These are phyloP conservation scores for Parachlorella kessleri DNA, from an alignment of 139 green algal genomes.

Conservation along the genomic window DNA sequence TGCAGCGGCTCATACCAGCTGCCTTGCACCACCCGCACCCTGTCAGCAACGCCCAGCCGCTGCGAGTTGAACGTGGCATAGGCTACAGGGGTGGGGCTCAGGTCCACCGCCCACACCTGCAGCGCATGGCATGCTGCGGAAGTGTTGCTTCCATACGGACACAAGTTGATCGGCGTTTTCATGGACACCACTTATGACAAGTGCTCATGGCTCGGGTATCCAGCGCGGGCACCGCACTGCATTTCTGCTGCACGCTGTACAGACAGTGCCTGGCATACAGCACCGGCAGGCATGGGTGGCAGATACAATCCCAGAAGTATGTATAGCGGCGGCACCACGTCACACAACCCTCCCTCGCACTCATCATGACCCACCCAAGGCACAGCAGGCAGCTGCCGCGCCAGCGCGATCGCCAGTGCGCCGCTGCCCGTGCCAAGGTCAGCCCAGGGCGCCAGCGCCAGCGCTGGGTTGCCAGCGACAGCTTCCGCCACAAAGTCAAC, in stretches of 20 bases:
- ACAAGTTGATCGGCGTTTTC: no score
- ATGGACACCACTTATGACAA: no score
- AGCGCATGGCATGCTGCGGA: neutral
- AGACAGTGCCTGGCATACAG: no score
- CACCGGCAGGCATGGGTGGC: no score
- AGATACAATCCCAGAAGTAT: no score
- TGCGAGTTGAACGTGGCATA: constrained; percentile 65
- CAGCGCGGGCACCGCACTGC: no score
- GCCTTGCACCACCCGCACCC: constrained; percentile 55
- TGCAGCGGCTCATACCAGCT: constrained; percentile 77
- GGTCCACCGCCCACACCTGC: constrained; percentile 72
- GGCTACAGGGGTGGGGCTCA: constrained; percentile 48
- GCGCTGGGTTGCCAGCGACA: constrained; percentile 15
- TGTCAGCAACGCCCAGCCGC: constrained; percentile 16
- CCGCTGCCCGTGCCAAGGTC: constrained; percentile 94
- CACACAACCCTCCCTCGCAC: no score
- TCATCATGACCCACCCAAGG: no score
- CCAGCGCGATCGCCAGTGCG: constrained; percentile 81
- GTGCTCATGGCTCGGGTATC: no score
- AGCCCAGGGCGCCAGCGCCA: constrained; percentile 64
- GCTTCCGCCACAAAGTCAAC: constrained; percentile 68
- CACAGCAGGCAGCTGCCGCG: constrained; percentile 45
- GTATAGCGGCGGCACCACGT: no score
- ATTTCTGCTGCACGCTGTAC: no score
- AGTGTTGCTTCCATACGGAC: no score